These are phyloP conservation scores for Metschnikowia drakensbergensis DNA, from an alignment of 805 yeast species.

Conservation along the genomic window DNA sequence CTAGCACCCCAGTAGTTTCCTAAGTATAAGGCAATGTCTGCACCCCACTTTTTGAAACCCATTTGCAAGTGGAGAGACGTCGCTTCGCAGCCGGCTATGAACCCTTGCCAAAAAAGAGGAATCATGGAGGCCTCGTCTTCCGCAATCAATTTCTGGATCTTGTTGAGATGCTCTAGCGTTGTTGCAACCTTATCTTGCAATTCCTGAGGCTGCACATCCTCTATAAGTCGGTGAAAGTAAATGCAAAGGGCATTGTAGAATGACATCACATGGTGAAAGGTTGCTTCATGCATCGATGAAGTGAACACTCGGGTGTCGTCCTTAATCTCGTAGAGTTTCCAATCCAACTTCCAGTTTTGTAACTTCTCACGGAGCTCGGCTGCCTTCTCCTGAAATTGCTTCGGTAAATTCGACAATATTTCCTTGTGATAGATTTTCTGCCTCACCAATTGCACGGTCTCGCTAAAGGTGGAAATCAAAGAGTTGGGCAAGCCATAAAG, in stretches of 20 bases:
- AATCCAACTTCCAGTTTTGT: conserved; percentile 68
- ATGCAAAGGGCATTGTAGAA: conserved; percentile 70
- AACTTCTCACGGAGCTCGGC: conserved; percentile 43
- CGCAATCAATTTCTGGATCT: conserved; percentile 55
- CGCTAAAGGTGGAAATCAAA: conserved; percentile 65
- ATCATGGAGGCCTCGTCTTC: conserved; percentile 56
- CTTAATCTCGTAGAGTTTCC: conserved; percentile 46
- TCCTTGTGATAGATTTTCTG: conserved; percentile 53
- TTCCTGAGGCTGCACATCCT: conserved; percentile 49
- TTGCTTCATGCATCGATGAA: conserved; percentile 61
- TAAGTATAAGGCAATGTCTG: conserved; percentile 47
- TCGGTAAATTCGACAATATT: conserved; percentile 24
- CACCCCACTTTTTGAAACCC: conserved; percentile 72
- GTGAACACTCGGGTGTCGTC: conserved; percentile 30
- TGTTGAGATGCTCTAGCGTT: conserved; percentile 61
- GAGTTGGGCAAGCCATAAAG: conserved; percentile 84
- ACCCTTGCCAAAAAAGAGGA: conserved; percentile 87
- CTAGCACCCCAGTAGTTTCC: conserved; percentile 87
- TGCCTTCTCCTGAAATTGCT: conserved; percentile 28
- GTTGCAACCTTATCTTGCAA: conserved; percentile 60
- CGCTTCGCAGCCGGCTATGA: conserved; percentile 82
- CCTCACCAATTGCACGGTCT: conserved; percentile 63
- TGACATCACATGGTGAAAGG: conserved; percentile 76
- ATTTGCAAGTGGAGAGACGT: conserved; percentile 53
- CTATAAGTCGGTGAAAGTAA: conserved; percentile 64